Percentiles rank a stretch among this genome's conserved stretches.
These are phyloP conservation scores for Tolypocladium pustulatum DNA, from an alignment of 2,329 filamentous ascomycete species.

Conservation along the genomic window DNA sequence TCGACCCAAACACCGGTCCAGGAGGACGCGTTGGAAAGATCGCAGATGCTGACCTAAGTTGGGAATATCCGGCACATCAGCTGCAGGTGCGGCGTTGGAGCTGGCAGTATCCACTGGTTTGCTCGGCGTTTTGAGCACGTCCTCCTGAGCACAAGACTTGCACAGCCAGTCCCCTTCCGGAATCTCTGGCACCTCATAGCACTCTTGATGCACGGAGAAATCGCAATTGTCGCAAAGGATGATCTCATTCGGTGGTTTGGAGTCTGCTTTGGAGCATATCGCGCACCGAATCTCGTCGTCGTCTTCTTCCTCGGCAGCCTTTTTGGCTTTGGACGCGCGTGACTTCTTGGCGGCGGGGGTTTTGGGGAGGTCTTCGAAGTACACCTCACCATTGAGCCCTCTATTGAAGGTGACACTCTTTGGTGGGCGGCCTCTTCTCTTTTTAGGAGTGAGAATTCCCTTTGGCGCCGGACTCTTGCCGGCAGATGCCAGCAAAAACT, in stretches of 20 bases:
- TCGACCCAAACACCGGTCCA: conserved; percentile 49
- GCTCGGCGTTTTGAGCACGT: conserved; percentile 21
- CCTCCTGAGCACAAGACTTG: conserved; percentile 42
- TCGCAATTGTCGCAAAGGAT: conserved; percentile 56
- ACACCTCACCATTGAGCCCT: conserved; percentile 31
- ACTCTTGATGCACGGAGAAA: conserved; percentile 50
- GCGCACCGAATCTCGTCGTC: conserved; percentile 45
- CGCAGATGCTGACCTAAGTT: conserved; percentile 47
- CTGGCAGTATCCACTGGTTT: conserved; percentile 11
- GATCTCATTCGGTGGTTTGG: conserved; percentile 48
- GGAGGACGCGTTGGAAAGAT: conserved; percentile 41
- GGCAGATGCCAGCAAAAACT: conserved; percentile 2
- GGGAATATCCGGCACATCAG: conserved; percentile 35
- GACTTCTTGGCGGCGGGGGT: conserved; percentile 18
- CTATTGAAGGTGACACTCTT: conserved; percentile 46
- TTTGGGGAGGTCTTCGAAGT: conserved; percentile 41
- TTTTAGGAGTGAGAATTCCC: conserved; percentile 46
- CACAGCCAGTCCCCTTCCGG: conserved; percentile 56
- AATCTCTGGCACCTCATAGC: conserved; percentile 45
- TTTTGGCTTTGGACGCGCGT: conserved; percentile 13
- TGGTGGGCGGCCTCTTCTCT: conserved; percentile 28
- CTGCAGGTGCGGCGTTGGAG: conserved; percentile 7
- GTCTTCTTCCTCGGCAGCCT: conserved; percentile 18
- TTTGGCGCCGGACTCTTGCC: conserved; percentile 26
- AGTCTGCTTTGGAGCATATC: conserved; percentile 47